Base-by-base conservation (phyloP, 139 green algal genomes). In the Dunaliella primolecta region DNA sequence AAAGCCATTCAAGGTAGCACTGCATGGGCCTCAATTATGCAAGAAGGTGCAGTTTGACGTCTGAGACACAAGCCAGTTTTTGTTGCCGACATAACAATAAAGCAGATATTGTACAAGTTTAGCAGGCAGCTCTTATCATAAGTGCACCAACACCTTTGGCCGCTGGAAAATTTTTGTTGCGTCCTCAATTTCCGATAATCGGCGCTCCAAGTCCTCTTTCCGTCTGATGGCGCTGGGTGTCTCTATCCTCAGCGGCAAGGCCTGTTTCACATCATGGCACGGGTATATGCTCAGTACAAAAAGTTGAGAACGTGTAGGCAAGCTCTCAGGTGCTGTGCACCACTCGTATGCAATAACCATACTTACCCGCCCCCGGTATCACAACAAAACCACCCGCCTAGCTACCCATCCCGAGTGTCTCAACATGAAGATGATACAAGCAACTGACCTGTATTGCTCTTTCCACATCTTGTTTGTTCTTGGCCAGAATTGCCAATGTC, bases 221-320 rank as follows among this genome's bases (percentile, higher is more conserved):
- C 89, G 85, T 1, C 88, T 84, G 11, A 90, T 87, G 72, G 89
- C 81, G 29, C 85, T 85, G 21, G 86, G 87, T 29, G 92, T 95
- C 87, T 95, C 90, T 33, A 93, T 93, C n/a, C 88, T 71, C n/a
- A 95, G 83, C 3, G 92, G 92, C 81, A 95, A 78, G 0, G 33
- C 32, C 72, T 86, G 80, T 35, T n/a, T n/a, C n/a, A n/a, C n/a
- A n/a, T n/a, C n/a, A n/a, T n/a, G n/a, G n/a, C n/a, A n/a, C n/a
- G n/a, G n/a, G n/a, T n/a, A n/a, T n/a, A n/a, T n/a, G n/a, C n/a
- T n/a, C n/a, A n/a, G n/a, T 27, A 29, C 24, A 78, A 27, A 25
- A 78, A 32, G 3, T 35, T 78, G 21, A 78, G 72, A 23, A 3
- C 3, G 24, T 35, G 20, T 15, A n/a, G 32, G 20, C 72, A 78